Evolutionary conservation across 345 rosid genomes (phyloP), one percentile per base, ranked within the genome.

Genomic region (Capsella bursapastoris): DNA sequence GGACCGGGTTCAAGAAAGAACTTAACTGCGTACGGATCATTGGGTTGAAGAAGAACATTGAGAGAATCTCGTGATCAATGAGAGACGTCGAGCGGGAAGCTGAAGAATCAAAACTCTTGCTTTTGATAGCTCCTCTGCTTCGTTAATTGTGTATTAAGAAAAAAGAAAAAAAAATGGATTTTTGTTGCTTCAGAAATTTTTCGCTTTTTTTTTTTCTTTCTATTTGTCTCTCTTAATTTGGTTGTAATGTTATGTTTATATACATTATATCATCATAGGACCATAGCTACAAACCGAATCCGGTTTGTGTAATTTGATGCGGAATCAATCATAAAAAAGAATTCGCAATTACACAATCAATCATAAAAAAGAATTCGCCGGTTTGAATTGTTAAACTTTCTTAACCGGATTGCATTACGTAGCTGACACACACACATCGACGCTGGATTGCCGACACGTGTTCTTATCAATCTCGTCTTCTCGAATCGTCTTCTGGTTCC

Each of bases 1-100:
- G 79, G 79, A 43, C 73, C 80, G 2, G 80, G 84, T n/a, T 70
- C 81, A n/a, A 74, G 87, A 76, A 88, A 85, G 76, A 69, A 71
- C 65, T 14, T 63, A 14, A 55, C 38, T 47, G 59, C 13, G 29
- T 77, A 77, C 10, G 72, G 80, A 65, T 55, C 80, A 71, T 10
- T 77, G 55, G 68, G 75, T 45, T 76, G 58, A 76, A 32, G 45
- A 66, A 40, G 62, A 22, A 18, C 49, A 61, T 22, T 14, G 37
- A 7, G 60, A 28, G 52, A 57, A 50, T 67, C 62, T 49, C 43
- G 49, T 67, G 45, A 31, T 59, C 68, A 41, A 41, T 22, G 25
- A 67, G 25, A 60, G 37, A 59, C 59, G 52, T 65, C 40, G 25
- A 75, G 69, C 62, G 56, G 57, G 79, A 76, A 63, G 67, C 31